Base-by-base conservation (phyloP, 2,329 filamentous ascomycete genomes). In the Cadophora malorum region DNA sequence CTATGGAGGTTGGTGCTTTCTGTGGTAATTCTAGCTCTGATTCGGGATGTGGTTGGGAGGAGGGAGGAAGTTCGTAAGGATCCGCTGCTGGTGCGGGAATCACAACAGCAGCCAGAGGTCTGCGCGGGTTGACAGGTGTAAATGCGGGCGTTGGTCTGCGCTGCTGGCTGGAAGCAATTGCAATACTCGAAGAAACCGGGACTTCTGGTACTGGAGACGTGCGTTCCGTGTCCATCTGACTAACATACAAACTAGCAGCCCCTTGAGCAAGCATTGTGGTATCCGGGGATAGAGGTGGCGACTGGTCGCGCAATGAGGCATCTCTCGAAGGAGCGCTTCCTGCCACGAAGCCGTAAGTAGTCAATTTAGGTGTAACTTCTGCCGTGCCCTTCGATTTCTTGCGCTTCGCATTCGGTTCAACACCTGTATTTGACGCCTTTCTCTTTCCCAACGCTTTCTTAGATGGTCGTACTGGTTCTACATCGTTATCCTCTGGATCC, bases 391-490 rank as follows among this genome's bases (percentile, higher is more conserved):
- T 71, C 12, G 41, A 35, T 25, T 61, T 58, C n/a, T 64, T 66
- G 28, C 70, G 72, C 50, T 70, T 72, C 9, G 45, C 61, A 41
- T 66, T 33, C 21, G 59, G 33, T n/a, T 63, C 55, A 4, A 47
- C 4, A 1, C 23, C 19, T 14, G 63, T 23, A 49, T 69, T 66
- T 3, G 64, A 65, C 16, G 70, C 72, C 52, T 72, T 74, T 25
- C 74, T 67, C 63, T 76, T 75, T 2, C 74, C 74, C 7, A 74
- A 56, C 8, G 73, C 66, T 58, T 75, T 75, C 63, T 67, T 66
- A 9, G 74, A 74, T 8, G 69, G 70, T 50, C 38, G 62, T 49
- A 63, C 58, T 8, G 69, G 67, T 25, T 60, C 49, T 8, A 61
- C 33, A 12, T 58, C 38, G 6, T 68, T 56, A 10, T 62, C 66